Conservation (phyloP, 805 yeast genomes). For the Pichia californica region DNA sequence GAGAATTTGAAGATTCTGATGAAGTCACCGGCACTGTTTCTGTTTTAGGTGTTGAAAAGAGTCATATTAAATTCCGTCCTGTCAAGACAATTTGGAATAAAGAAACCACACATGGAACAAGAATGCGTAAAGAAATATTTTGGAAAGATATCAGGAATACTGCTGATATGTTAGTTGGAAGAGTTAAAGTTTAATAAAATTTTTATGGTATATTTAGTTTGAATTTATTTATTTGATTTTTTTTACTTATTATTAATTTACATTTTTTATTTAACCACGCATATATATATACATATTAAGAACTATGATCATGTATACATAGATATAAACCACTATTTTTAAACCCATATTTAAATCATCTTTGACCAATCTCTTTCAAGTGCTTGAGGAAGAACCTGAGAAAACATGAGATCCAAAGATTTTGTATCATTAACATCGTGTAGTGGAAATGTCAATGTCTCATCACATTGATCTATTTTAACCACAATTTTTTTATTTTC, state of each 20-base stretch:
- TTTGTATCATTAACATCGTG: too few relatives aligned
- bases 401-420: neutral
- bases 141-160: conserved; percentile 74
- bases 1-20: conserved; percentile 23
- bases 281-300: too few relatives aligned
- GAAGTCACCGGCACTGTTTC: conserved; percentile 52
- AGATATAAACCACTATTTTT: too few relatives aligned
- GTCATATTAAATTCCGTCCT: conserved; percentile 68
- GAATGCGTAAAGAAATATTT: conserved; percentile 85
- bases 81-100: conserved; percentile 73
- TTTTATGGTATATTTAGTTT: too few relatives aligned
- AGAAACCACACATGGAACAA: conserved; percentile 72
- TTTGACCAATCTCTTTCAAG: conserved; percentile 9
- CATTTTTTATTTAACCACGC: neutral
- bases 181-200: conserved; percentile 31
- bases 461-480: conserved; percentile 20
- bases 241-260: neutral
- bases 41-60: conserved; percentile 76
- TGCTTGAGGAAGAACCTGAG: neutral
- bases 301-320: too few relatives aligned
- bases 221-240: neutral
- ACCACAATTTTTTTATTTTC: conserved; percentile 19
- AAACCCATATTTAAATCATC: too few relatives aligned
- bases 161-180: conserved; percentile 80
- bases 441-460: conserved; percentile 3